phyloP scores from a whole-genome alignment of 176 grass and related monocot genomes.

The Bromus sterilis region DNA sequence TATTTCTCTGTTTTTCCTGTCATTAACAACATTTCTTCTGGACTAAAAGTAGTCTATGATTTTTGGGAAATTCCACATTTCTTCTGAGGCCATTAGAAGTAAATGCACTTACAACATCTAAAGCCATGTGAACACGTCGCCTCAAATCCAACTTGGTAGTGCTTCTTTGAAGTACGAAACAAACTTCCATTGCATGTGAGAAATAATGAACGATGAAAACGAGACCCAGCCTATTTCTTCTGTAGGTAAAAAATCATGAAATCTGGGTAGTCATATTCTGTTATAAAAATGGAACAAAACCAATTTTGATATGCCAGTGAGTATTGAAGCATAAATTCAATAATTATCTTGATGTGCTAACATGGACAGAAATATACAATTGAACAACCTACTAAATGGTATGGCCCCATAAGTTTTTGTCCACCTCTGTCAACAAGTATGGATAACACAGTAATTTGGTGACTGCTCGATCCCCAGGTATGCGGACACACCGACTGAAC shows the following conservation, averaged over 20 bases:
- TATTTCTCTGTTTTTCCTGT: background rate
- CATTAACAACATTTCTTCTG: background rate
- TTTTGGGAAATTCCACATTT: background rate
- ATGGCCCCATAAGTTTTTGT: background rate
- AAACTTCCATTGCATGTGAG: slow-evolving; percentile 82
- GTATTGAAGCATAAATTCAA: background rate
- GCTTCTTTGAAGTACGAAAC: slow-evolving; percentile 86
- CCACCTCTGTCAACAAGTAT: background rate
- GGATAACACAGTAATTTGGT: background rate
- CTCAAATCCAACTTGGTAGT: slow-evolving; percentile 72
- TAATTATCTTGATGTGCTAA: background rate
- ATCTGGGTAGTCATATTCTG: background rate
- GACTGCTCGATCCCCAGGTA: too few species aligned
- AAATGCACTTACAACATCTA: slow-evolving; percentile 82
- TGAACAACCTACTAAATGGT: background rate
- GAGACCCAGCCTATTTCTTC: background rate
- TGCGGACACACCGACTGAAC: too few species aligned
- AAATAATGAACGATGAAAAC: slow-evolving; percentile 29
- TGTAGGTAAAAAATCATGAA: background rate
- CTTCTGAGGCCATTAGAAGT: background rate
- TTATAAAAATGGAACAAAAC: background rate
- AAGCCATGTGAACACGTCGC: slow-evolving; percentile 85
- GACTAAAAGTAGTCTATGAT: background rate
- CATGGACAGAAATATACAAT: background rate
- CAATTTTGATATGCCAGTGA: background rate